Evolutionary conservation across 371 early-diverging fungal species (phyloP).

Genomic region (Dichotomocladium elegans): DNA sequence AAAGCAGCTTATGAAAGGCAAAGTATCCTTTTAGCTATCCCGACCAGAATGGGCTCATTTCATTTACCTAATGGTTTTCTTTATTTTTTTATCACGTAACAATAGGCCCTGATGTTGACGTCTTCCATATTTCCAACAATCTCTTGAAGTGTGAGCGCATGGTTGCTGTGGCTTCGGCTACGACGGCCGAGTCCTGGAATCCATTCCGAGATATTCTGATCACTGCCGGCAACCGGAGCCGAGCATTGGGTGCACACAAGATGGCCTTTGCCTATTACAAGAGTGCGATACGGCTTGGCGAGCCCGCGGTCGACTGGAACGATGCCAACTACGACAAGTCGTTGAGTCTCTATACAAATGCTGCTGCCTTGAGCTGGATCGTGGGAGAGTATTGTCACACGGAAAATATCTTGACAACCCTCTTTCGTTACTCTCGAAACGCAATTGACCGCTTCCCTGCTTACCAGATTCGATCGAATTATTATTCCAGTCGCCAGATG

Average conservation of each 20-base stretch:
- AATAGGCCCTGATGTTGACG: too few relatives aligned
- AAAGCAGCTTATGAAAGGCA: slow-evolving; percentile 16
- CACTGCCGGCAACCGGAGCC: slow-evolving; percentile 30
- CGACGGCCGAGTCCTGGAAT: too few relatives aligned
- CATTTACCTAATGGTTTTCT: too few relatives aligned
- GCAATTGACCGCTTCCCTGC: slow-evolving; percentile 34
- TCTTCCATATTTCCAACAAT: slow-evolving; percentile 33
- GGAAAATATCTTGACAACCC: slow-evolving; percentile 15
- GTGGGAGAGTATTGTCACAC: slow-evolving; percentile 31
- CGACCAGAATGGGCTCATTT: too few relatives aligned
- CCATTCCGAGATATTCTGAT: slow-evolving; percentile 24
- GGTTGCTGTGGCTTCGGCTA: too few relatives aligned
- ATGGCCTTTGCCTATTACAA: slow-evolving; percentile 33
- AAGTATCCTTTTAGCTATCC: too few relatives aligned
- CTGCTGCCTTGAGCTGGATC: slow-evolving; percentile 33
- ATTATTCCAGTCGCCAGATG: slow-evolving; percentile 28
- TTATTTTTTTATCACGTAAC: too few relatives aligned
- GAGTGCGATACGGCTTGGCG: slow-evolving; percentile 24
- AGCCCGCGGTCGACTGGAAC: slow-evolving; percentile 14
- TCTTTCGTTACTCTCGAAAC: slow-evolving; percentile 24
- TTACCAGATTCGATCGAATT: slow-evolving; percentile 31
- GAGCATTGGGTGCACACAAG: slow-evolving; percentile 34
- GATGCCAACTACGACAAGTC: slow-evolving; percentile 12
- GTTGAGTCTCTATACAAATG: slow-evolving; percentile 26
- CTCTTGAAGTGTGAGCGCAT: slow-evolving; percentile 34